Evolutionary conservation across 1,284 basidiomycete species (phyloP), one percentile per base, ranked within the genome.

Genomic region (Prillingera fragicola): DNA sequence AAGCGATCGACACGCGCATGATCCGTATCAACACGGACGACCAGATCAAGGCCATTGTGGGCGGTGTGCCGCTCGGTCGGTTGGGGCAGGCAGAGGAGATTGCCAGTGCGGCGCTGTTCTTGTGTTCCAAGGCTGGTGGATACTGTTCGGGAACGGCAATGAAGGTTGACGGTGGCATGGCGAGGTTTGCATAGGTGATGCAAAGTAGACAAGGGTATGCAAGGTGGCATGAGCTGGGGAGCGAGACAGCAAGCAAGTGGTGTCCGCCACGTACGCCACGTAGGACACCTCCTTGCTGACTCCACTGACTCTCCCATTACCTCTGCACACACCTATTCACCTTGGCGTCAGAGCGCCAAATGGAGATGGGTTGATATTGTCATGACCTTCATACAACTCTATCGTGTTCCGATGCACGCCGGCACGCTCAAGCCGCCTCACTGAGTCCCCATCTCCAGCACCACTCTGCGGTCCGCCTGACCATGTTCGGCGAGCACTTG

Each of bases 131-230:
- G 3, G 56, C 55, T 3, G 48, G 51, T 7, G 38, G 25, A 5
- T 64, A 58, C 41, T 47, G 50, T 26, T 55, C 41, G 1, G 60
- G 60, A 0, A 54, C 55, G 12, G 44, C 48, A 3, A 22, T 56
- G 15, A 55, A 61, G 33, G 57, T 59, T 5, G 61, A 63, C 21
- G 59, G 59, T 3, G 59, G 59, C 12, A 31, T 31, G 32, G 33
- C 40, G 3, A 33, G 19, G 25, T 41, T 41, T 41, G 40, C 32
- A 9, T 41, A 41, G 17, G 6, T 6, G 6, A 6, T 6, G 29
- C 18, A 17, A 33, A 19, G 15, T 10, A 32, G 12, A 14, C n/a
- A 12, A 32, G 4, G 29, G n/a, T 32, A 32, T n/a, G n/a, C n/a
- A n/a, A n/a, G n/a, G n/a, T n/a, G n/a, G n/a, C n/a, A n/a, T n/a